Percentiles rank a stretch among this genome's conserved stretches.
Conservation (phyloP, 1,139 yeast genomes). For the Neolecta irregularis region DNA sequence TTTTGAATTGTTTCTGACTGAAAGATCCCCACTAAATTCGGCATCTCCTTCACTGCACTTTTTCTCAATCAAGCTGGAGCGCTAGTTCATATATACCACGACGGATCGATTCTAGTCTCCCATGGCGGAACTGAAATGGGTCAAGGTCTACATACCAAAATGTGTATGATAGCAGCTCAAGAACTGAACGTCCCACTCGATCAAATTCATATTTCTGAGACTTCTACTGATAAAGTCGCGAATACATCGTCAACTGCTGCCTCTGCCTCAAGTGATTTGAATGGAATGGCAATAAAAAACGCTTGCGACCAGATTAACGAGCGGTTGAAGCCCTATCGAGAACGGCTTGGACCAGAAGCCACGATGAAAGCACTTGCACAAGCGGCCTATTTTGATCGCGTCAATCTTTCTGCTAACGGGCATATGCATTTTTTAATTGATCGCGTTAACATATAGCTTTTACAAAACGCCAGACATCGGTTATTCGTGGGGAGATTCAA, state of each 20-base stretch:
- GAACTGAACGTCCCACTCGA: constrained; percentile 29
- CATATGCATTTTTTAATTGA: too few species aligned
- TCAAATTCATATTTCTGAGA: constrained; percentile 29
- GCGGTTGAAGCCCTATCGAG: constrained; percentile 27
- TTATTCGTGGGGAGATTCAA: constrained; percentile 27
- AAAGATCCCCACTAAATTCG: constrained; percentile 34
- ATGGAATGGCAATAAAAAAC: constrained; percentile 33
- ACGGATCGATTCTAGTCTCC: constrained; percentile 31
- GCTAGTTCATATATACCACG: constrained; percentile 31
- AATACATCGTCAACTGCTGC: constrained; percentile 36
- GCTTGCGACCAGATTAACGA: constrained; percentile 32
- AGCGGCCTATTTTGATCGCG: constrained; percentile 31
- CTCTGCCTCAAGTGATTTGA: constrained; percentile 32
- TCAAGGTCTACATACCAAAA: constrained; percentile 35
- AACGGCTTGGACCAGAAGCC: constrained; percentile 25
- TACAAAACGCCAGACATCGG: constrained; percentile 37
- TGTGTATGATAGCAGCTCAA: constrained; percentile 32
- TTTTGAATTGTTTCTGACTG: too few species aligned
- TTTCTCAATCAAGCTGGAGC: constrained; percentile 35
- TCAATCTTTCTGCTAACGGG: constrained; percentile 34
- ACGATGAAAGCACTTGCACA: constrained; percentile 28
- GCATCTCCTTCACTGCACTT: constrained; percentile 32
- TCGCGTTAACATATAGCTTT: too few species aligned
- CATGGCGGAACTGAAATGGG: constrained; percentile 39
- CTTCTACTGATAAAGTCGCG: constrained; percentile 32